A percentile compares a stretch with the other conserved stretches of the same genome.
Evolutionary conservation across 2,329 filamentous ascomycete genomes (phyloP).

Genomic region (Davidsoniella neocaledoniae): DNA sequence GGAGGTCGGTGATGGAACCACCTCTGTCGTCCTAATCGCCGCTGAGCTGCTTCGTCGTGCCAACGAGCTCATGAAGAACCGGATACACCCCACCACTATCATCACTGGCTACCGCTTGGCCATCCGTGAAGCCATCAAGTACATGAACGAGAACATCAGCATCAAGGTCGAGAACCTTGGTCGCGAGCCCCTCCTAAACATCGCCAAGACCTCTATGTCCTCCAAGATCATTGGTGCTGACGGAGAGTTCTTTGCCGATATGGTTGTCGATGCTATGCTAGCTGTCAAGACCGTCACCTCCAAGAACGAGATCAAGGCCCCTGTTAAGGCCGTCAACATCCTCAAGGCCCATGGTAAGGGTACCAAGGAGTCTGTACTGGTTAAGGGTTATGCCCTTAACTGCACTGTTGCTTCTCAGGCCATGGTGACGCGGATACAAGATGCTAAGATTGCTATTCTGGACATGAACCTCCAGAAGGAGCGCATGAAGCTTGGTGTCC

Average conservation of each 20-base stretch:
- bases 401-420: conserved; percentile 97
- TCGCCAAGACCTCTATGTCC: conserved; percentile 98
- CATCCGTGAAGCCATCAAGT: conserved; percentile 89
- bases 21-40: conserved; percentile 92
- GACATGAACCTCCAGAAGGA: conserved; percentile 99
- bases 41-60: conserved; percentile 83
- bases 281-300: conserved; percentile 89
- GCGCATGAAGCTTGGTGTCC: conserved; percentile 96
- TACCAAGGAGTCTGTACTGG: conserved; percentile 67
- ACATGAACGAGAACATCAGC: conserved; percentile 97
- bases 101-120: conserved; percentile 96
- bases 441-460: conserved; percentile 91
- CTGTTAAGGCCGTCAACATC: conserved; percentile 97
- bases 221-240: conserved; percentile 97
- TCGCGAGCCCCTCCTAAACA: conserved; percentile 78
- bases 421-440: conserved; percentile 81
- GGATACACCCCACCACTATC: conserved; percentile 98
- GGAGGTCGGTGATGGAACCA: conserved; percentile 96
- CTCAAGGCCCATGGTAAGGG: conserved; percentile 97
- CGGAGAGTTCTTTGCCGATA: conserved; percentile 90
- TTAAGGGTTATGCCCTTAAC: conserved; percentile 95
- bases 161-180: conserved; percentile 87
- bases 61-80: conserved; percentile 99
- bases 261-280: conserved; percentile 93
- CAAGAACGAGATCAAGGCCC: conserved; percentile 83